These are phyloP conservation scores for Vanrija pseudolonga DNA, from an alignment of 1,284 basidiomycete genomes.

Conservation along the genomic window DNA sequence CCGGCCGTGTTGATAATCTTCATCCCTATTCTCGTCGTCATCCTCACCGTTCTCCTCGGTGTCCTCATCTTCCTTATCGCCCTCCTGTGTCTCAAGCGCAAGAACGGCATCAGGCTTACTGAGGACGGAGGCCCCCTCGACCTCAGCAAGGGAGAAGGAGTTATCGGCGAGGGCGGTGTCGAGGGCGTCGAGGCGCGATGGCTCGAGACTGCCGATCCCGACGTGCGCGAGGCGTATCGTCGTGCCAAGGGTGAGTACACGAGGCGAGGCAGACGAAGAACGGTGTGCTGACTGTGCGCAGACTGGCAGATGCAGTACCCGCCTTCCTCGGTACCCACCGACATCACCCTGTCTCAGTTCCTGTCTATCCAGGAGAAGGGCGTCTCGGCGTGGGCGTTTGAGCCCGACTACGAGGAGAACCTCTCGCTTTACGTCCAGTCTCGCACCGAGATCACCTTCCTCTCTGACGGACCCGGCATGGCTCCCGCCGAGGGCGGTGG, in stretches of 20 bases:
- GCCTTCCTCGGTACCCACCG: conserved; percentile 86
- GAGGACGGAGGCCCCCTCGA: conserved; percentile 92
- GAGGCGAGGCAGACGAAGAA: not conserved
- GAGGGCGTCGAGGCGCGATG: conserved; percentile 87
- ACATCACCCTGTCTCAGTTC: conserved; percentile 94
- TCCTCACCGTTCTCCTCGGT: conserved; percentile 87
- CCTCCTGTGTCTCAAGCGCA: conserved; percentile 73
- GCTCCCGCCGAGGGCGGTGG: conserved; percentile 56
- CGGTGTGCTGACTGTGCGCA: conserved; percentile 41
- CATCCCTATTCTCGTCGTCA: conserved; percentile 82
- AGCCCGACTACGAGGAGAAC: conserved; percentile 91
- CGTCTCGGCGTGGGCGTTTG: conserved; percentile 94
- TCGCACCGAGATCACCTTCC: conserved; percentile 91
- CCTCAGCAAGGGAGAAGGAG: conserved; percentile 81
- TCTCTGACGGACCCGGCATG: conserved; percentile 83
- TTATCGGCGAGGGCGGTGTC: conserved; percentile 85
- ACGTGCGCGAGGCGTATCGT: conserved; percentile 66
- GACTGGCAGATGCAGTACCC: conserved; percentile 88
- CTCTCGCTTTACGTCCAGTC: conserved; percentile 85
- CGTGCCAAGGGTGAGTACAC: conserved; percentile 74
- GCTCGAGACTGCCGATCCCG: conserved; percentile 77
- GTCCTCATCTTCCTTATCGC: conserved; percentile 84
- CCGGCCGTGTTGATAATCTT: conserved; percentile 40
- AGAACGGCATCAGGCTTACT: conserved; percentile 73
- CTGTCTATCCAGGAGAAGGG: conserved; percentile 97